Base-by-base conservation (phyloP, 2,329 filamentous ascomycete genomes). In the Ciborinia camelliae region DNA sequence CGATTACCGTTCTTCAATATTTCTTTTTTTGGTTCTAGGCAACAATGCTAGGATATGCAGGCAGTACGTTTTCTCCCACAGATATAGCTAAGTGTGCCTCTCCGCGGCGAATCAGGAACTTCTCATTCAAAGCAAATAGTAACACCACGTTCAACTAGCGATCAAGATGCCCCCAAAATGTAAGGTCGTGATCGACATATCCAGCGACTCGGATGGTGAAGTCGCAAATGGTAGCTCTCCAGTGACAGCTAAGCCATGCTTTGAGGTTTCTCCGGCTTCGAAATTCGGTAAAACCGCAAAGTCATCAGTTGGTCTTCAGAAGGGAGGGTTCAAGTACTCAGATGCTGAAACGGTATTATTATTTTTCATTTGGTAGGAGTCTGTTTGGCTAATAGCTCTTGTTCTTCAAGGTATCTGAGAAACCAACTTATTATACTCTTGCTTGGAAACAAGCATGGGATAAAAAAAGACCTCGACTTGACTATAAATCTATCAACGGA, bases 281-380 rank as follows among this genome's bases (percentile, higher is more conserved):
- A 37, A 30, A 10, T 2, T n/a, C n/a, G n/a, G n/a, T n/a, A n/a
- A n/a, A n/a, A n/a, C n/a, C n/a, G n/a, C n/a, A n/a, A n/a, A n/a
- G n/a, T n/a, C n/a, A n/a, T n/a, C n/a, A n/a, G n/a, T 23, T 37
- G 30, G 9, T 20, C 20, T 10, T 2, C n/a, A n/a, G n/a, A n/a
- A n/a, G n/a, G n/a, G 28, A 28, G 32, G 9, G 53, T n/a, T 53
- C 18, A 54, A 55, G 18, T 58, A 28, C 41, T 47, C 55, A 26
- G 35, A 48, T 58, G 26, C 55, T n/a, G 28, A 58, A 15, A 58
- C 55, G 8, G 55, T 58, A 32, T n/a, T 39, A 39, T 14, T 26
- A 15, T n/a, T 41, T 41, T 18, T 41, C 12, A 15, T 41, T 18
- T 14, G 39, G 14, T 14, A 15, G 14, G 15, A 41, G 39, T 41